phyloP scores from a whole-genome alignment of 2,329 filamentous ascomycete genomes.

The Colletotrichum sp. region DNA sequence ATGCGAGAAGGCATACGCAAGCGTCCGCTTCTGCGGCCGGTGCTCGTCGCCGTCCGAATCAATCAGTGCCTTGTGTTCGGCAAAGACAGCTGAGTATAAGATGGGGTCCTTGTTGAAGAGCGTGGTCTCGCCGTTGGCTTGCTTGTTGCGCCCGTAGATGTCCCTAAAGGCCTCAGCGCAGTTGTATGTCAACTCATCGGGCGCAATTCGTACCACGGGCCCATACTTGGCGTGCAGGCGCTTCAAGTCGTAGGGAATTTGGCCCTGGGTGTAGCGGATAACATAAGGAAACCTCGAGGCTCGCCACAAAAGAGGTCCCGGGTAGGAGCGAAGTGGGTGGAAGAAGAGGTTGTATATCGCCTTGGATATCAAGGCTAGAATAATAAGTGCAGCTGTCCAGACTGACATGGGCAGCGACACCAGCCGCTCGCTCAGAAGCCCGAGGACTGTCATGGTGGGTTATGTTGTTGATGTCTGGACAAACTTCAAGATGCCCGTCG shows the following conservation, averaged over 20 bases:
- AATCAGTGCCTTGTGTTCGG: background rate
- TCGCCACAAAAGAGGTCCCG: conserved; percentile 26
- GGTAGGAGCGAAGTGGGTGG: conserved; percentile 34
- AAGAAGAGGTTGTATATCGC: conserved; percentile 33
- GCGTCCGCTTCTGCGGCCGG: background rate
- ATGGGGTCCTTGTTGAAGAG: background rate
- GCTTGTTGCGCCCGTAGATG: conserved; percentile 35
- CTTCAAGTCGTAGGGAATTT: background rate
- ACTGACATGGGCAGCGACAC: background rate
- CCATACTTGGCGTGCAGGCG: conserved; percentile 26
- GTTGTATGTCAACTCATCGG: conserved; percentile 29
- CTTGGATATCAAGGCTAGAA: background rate
- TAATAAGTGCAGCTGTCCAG: background rate
- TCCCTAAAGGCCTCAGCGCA: conserved; percentile 40
- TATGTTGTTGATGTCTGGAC: background rate
- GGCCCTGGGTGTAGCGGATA: background rate
- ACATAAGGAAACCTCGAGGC: background rate
- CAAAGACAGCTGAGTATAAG: background rate
- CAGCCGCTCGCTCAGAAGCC: background rate
- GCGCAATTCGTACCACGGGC: conserved; percentile 41
- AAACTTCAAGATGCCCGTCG: background rate
- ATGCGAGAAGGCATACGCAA: background rate
- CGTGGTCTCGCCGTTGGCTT: background rate
- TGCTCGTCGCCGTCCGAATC: background rate
- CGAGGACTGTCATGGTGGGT: background rate